These are phyloP conservation scores for Fraxinus platypoda DNA, from an alignment of 305 asterid species.

Conservation along the genomic window DNA sequence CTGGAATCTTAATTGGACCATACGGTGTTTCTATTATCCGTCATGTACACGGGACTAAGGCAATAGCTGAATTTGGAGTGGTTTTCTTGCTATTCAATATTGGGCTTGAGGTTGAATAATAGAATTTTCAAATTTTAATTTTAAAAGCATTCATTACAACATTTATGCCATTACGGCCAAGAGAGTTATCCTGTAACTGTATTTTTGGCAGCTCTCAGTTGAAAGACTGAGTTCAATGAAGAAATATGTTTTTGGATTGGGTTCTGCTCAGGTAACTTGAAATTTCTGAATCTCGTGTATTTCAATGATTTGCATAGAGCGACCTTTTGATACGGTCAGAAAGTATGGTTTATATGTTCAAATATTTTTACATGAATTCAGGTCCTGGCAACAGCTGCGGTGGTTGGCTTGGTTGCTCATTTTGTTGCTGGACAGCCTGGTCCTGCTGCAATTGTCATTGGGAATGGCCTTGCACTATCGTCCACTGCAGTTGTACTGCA, in stretches of 20 bases:
- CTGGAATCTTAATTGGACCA: slow-evolving; percentile 99
- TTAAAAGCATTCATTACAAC: slow-evolving; percentile 9
- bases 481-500: slow-evolving; percentile 99
- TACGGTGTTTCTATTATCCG: slow-evolving; percentile 97
- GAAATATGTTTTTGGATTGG: slow-evolving; percentile 98
- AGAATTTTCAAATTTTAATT: slow-evolving; percentile 12
- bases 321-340: neutral
- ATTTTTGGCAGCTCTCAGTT: slow-evolving; percentile 81
- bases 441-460: slow-evolving; percentile 97
- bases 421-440: slow-evolving; percentile 81
- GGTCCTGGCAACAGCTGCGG: slow-evolving; percentile 93
- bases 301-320: slow-evolving; percentile 2
- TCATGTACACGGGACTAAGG: slow-evolving; percentile 95
- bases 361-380: slow-evolving; percentile 35
- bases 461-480: slow-evolving; percentile 98
- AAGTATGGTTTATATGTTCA: slow-evolving; percentile 2
- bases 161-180: slow-evolving; percentile 23
- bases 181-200: slow-evolving; percentile 25
- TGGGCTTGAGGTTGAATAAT: slow-evolving; percentile 87
- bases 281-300: slow-evolving; percentile 22
- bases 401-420: slow-evolving; percentile 72
- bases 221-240: slow-evolving; percentile 99
- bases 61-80: slow-evolving; percentile 99
- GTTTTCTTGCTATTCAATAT: slow-evolving; percentile 97
- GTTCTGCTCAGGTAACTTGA: slow-evolving; percentile 86